A percentile compares a stretch with the other conserved stretches of the same genome.
Evolutionary conservation across 306 rosid genomes (phyloP).

Genomic region (Chamaecrista fasciculata): DNA sequence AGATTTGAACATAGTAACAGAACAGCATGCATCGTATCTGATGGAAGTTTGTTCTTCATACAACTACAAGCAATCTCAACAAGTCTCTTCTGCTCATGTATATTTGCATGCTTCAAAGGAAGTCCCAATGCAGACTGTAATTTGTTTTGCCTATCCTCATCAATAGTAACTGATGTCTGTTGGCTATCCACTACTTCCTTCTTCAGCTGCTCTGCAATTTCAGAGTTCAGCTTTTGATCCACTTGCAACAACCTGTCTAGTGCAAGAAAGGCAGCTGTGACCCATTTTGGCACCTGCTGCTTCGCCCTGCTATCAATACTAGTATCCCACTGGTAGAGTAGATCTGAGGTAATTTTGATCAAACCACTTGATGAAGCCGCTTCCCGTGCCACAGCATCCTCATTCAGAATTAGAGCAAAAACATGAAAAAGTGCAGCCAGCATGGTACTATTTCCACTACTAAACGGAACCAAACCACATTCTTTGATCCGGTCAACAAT

Average conservation of each 20-base stretch:
- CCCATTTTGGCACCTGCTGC: slow-evolving; percentile 85
- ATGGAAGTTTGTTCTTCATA: slow-evolving; percentile 82
- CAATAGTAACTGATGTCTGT: slow-evolving; percentile 64
- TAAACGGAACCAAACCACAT: slow-evolving; percentile 52
- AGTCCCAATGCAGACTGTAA: slow-evolving; percentile 80
- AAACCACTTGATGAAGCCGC: slow-evolving; percentile 76
- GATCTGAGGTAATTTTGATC: slow-evolving; percentile 70
- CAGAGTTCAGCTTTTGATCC: slow-evolving; percentile 82
- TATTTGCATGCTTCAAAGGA: slow-evolving; percentile 60
- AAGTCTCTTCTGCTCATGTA: slow-evolving; percentile 79
- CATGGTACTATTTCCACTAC: slow-evolving; percentile 49
- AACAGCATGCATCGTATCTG: slow-evolving; percentile 94
- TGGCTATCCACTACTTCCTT: slow-evolving; percentile 55
- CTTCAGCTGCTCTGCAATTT: slow-evolving; percentile 80
- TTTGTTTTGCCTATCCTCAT: slow-evolving; percentile 80
- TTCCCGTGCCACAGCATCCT: slow-evolving; percentile 82
- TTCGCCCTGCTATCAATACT: slow-evolving; percentile 49
- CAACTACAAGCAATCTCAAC: slow-evolving; percentile 90
- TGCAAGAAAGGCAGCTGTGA: slow-evolving; percentile 88
- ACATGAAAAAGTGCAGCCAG: slow-evolving; percentile 91
- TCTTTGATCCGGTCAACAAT: slow-evolving; percentile 76
- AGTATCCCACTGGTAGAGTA: slow-evolving; percentile 81
- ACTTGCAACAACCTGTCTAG: slow-evolving; percentile 89
- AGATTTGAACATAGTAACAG: slow-evolving; percentile 93
- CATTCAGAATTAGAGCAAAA: slow-evolving; percentile 88